Evolutionary conservation across 805 yeast species (phyloP).

Genomic region (Teunomyces lycoperdinae): DNA sequence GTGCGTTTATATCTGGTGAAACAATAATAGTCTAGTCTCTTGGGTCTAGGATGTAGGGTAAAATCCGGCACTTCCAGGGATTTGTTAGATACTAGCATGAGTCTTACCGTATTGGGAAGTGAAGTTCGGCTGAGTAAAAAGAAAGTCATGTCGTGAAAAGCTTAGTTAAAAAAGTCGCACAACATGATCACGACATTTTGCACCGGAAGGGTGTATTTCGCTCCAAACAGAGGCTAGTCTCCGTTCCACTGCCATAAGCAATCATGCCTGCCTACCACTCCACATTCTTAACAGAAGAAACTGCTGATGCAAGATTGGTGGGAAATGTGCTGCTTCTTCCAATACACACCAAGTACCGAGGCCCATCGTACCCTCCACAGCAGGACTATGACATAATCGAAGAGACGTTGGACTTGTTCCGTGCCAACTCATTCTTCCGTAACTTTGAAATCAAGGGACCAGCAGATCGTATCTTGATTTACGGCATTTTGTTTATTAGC

Average conservation of each 20-base stretch:
- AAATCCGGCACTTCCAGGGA: background rate
- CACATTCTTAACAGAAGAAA: slow-evolving; percentile 64
- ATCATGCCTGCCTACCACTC: slow-evolving; percentile 72
- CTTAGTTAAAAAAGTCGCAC: background rate
- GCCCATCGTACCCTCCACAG: slow-evolving; percentile 81
- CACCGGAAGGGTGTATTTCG: no score
- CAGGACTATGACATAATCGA: slow-evolving; percentile 85
- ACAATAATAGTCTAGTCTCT: background rate
- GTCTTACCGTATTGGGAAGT: background rate
- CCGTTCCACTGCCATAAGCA: background rate
- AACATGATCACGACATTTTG: background rate
- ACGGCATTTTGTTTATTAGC: slow-evolving; percentile 86
- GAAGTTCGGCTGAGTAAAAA: background rate
- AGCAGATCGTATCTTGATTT: slow-evolving; percentile 87
- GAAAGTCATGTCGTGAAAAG: background rate
- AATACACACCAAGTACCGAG: slow-evolving; percentile 76
- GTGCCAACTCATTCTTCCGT: slow-evolving; percentile 95
- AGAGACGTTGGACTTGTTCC: slow-evolving; percentile 84
- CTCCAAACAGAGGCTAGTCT: no score
- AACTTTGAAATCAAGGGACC: slow-evolving; percentile 97
- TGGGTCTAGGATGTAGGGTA: background rate
- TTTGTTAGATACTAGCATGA: background rate
- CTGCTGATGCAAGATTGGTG: slow-evolving; percentile 56
- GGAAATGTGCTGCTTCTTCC: slow-evolving; percentile 87
- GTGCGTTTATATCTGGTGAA: background rate